These are phyloP conservation scores for Serendipita sp. DNA, from an alignment of 768 basidiomycete genomes.

Conservation along the genomic window DNA sequence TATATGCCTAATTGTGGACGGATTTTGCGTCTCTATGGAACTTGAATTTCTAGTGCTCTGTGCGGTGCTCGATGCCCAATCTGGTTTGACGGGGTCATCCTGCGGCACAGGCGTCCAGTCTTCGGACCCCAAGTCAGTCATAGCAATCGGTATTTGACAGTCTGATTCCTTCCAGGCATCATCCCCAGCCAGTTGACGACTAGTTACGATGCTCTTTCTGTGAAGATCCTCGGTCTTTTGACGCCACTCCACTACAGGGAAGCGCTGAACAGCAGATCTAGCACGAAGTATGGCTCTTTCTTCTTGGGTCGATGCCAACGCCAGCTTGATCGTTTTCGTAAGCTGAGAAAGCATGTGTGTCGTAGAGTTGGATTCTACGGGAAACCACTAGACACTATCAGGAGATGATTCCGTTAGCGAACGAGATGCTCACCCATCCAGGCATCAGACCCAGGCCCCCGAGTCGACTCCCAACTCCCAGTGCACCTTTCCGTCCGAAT, in stretches of 20 bases:
- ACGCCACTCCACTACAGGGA: conserved; percentile 97
- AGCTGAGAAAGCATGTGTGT: conserved; percentile 90
- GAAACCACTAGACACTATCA: conserved; percentile 65
- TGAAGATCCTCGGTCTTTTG: conserved; percentile 94
- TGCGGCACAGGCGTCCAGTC: conserved; percentile 67
- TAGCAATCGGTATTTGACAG: conserved; percentile 9
- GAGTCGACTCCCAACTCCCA: conserved; percentile 85
- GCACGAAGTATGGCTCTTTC: conserved; percentile 87
- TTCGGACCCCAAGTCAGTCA: conserved; percentile 47
- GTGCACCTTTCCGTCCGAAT: conserved; percentile 89
- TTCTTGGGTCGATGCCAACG: conserved; percentile 75
- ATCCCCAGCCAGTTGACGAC: conserved; percentile 47
- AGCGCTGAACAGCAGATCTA: conserved; percentile 84
- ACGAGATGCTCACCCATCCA: conserved; percentile 60
- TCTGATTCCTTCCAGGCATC: conserved; percentile 51
- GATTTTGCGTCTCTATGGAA: background rate
- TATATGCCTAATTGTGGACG: background rate
- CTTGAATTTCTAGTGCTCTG: conserved; percentile 2
- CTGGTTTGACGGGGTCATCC: conserved; percentile 49
- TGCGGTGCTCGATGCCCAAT: conserved; percentile 37
- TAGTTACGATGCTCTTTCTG: conserved; percentile 70
- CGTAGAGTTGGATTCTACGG: conserved; percentile 83
- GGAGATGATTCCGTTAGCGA: background rate
- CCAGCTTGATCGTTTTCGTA: conserved; percentile 87
- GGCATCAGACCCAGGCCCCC: conserved; percentile 95